Conservation (phyloP, 441 rosid genomes). For the Populus tomentosa region DNA sequence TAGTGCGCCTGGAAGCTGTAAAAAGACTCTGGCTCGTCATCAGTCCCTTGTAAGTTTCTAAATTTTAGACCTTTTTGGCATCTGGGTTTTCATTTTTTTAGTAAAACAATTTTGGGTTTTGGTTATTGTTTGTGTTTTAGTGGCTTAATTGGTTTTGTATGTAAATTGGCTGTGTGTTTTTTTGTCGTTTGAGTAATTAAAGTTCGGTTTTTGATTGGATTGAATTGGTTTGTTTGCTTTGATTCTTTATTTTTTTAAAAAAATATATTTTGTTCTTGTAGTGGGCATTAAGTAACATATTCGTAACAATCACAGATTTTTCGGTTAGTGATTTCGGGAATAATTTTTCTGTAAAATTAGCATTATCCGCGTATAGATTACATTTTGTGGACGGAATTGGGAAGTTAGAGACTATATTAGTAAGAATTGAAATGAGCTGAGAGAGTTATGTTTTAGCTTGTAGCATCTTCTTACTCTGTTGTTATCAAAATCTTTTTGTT, state of each 20-base stretch:
- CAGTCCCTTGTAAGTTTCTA: conserved; percentile 56
- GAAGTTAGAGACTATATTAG: background rate
- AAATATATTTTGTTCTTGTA: background rate
- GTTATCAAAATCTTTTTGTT: background rate
- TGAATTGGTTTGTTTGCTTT: background rate
- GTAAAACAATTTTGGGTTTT: background rate
- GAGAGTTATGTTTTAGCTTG: background rate
- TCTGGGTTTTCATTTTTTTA: background rate
- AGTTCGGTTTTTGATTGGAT: background rate
- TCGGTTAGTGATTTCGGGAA: no score
- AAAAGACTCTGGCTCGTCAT: conserved; percentile 67
- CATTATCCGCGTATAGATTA: background rate
- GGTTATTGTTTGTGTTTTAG: background rate
- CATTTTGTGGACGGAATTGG: background rate
- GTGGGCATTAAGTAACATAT: no score
- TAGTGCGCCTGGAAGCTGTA: conserved; percentile 30
- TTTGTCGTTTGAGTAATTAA: background rate
- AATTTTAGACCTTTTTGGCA: background rate
- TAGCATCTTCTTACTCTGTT: background rate
- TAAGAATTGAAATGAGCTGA: background rate
- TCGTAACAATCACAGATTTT: no score
- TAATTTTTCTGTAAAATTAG: background rate
- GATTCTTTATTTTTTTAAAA: background rate
- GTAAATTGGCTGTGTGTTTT: background rate
- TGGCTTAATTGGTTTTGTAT: background rate